Conservation (phyloP, 108 stramenopile species). For the Schizochytrium sp. region DNA sequence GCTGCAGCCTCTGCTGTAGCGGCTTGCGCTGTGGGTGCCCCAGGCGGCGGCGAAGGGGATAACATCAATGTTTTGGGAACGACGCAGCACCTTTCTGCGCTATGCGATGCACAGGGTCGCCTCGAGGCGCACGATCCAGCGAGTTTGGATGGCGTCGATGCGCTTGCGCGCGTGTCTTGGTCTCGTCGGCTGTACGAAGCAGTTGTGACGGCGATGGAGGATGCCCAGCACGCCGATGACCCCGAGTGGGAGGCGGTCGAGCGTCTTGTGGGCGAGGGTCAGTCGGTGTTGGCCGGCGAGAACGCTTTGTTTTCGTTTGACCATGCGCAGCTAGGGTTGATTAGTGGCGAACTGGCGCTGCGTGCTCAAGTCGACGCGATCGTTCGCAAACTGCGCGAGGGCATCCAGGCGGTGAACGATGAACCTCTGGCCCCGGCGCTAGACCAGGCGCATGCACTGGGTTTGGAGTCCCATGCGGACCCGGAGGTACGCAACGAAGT, state of each 20-base stretch:
- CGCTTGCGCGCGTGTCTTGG: neutral
- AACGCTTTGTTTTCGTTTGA: neutral
- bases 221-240: neutral
- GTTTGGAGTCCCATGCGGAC: neutral
- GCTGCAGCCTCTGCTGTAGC: neutral
- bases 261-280: constrained; percentile 1
- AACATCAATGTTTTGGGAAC: neutral
- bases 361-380: neutral
- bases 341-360: neutral
- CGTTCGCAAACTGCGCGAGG: neutral
- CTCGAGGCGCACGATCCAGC: neutral
- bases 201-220: neutral
- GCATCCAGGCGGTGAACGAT: neutral
- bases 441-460: neutral
- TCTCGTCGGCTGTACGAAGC: neutral
- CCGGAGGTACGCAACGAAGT: neutral
- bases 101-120: neutral
- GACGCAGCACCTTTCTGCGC: neutral
- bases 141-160: neutral
- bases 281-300: neutral
- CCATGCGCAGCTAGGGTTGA: neutral
- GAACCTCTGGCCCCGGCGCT: constrained; percentile 7
- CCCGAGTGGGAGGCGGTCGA: neutral
- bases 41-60: neutral
- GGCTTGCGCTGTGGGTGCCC: neutral